Percentiles rank a stretch among this genome's conserved stretches.
These are phyloP conservation scores for Oryza punctata DNA, from an alignment of 176 grass and related monocot genomes.

Conservation along the genomic window DNA sequence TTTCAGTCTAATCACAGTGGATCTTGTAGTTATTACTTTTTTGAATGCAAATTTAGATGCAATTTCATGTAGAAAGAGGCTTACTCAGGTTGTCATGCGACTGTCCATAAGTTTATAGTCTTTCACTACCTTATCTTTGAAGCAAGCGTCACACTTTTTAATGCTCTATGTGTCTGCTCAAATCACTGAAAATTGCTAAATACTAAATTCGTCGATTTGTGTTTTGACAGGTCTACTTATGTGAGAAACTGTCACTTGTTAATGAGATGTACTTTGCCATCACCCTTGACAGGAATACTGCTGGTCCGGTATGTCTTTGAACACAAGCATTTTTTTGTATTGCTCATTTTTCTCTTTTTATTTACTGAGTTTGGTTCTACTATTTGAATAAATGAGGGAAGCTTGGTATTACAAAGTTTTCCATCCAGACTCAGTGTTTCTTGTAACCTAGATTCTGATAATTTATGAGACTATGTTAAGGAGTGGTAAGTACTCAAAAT, in stretches of 20 bases:
- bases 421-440: not conserved
- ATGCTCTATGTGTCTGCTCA: not conserved
- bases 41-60: constrained; percentile 3
- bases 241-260: constrained; percentile 91
- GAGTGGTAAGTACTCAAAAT: not conserved
- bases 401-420: not conserved
- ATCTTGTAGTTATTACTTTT: not conserved
- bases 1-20: not conserved
- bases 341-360: constrained; percentile 23
- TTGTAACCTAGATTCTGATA: constrained; percentile 8
- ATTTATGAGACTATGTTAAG: not conserved
- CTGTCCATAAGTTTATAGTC: not conserved
- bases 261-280: constrained; percentile 99
- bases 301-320: constrained; percentile 81
- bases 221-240: constrained; percentile 84
- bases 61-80: not conserved
- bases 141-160: not conserved
- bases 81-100: not conserved
- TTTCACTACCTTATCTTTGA: not conserved
- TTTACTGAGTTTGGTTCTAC: not conserved
- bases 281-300: constrained; percentile 86
- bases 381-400: not conserved
- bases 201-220: constrained; percentile 28
- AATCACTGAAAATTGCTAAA: constrained; percentile 12
- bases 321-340: not conserved